Evolutionary conservation across 768 basidiomycete species (phyloP).

Genomic region (Leccinum barrowsii): DNA sequence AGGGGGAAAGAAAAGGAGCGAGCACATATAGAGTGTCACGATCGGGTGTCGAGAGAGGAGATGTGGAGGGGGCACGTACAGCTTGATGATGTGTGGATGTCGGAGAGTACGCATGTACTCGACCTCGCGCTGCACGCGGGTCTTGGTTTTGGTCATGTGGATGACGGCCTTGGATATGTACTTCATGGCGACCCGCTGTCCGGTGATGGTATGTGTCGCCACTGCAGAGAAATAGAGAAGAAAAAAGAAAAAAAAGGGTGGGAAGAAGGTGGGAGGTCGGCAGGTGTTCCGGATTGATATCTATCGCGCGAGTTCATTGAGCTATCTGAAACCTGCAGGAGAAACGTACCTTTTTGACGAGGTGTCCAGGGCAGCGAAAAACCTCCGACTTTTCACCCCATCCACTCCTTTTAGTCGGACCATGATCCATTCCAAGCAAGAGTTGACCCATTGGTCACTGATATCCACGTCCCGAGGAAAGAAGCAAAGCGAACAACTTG

Average conservation of each 20-base stretch:
- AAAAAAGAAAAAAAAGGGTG: neutral
- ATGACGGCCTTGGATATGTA: conserved; percentile 95
- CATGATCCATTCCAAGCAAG: conserved; percentile 77
- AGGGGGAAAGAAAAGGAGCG: neutral
- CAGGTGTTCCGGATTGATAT: conserved; percentile 48
- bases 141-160: conserved; percentile 85
- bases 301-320: conserved; percentile 23
- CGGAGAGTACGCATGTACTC: conserved; percentile 93
- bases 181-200: conserved; percentile 97
- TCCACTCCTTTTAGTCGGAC: conserved; percentile 74
- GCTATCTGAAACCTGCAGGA: neutral
- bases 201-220: conserved; percentile 50
- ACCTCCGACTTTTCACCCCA: conserved; percentile 74
- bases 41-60: conserved; percentile 1
- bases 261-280: conserved; percentile 48
- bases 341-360: conserved; percentile 59
- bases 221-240: neutral
- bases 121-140: conserved; percentile 89
- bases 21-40: conserved; percentile 2
- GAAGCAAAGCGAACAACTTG: neutral
- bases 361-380: conserved; percentile 68
- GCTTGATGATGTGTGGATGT: conserved; percentile 97
- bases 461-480: conserved; percentile 49
- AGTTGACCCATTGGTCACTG: conserved; percentile 76
- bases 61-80: conserved; percentile 48